Conservation (phyloP, 2,329 filamentous ascomycete genomes). For the Elsinoe ampelina region DNA sequence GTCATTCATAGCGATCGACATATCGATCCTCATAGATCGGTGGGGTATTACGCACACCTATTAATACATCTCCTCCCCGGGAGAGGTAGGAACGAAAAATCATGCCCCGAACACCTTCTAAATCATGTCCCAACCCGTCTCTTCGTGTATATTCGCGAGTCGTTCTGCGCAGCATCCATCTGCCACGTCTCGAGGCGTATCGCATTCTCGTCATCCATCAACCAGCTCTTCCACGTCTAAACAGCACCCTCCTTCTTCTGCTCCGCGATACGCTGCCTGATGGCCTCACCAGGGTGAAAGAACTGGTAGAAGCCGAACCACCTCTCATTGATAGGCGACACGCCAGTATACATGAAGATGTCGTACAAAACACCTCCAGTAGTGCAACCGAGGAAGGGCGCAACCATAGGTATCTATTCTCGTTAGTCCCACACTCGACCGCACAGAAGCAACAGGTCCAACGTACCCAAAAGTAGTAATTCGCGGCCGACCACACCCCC, state of each 20-base stretch:
- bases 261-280: conserved; percentile 17
- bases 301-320: conserved; percentile 17
- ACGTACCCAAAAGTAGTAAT: conserved; percentile 56
- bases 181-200: neutral
- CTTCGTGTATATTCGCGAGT: too few relatives aligned
- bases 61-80: neutral
- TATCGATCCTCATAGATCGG: conserved; percentile 10
- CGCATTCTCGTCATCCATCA: neutral
- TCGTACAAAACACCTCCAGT: conserved; percentile 41
- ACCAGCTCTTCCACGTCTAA: conserved; percentile 14
- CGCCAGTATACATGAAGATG: conserved; percentile 42
- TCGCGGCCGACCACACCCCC: conserved; percentile 51
- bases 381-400: conserved; percentile 29
- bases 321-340: conserved; percentile 35
- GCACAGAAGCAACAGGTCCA: neutral
- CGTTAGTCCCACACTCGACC: neutral
- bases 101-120: neutral
- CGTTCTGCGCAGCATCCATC: too few relatives aligned
- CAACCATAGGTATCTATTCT: conserved; percentile 10
- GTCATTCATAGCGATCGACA: conserved; percentile 9
- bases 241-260: conserved; percentile 24
- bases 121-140: neutral
- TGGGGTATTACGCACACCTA: neutral
- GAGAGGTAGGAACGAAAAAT: neutral
- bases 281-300: conserved; percentile 18